Evolutionary conservation across 2,329 filamentous ascomycete genomes (phyloP).

Genomic region (Neonectria neomacrospora): DNA sequence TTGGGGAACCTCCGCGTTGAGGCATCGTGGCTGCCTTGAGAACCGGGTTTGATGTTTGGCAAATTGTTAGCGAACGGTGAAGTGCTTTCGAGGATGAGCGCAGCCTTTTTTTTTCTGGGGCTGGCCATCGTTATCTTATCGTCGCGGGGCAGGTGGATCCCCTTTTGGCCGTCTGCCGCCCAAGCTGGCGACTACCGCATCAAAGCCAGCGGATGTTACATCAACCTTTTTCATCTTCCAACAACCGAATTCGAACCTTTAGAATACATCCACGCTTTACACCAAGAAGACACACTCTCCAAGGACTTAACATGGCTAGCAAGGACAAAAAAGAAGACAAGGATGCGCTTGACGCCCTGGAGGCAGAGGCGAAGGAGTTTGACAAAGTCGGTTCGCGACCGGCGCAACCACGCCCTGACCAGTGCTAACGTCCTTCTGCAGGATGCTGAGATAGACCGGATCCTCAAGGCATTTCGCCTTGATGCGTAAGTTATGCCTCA

Average conservation of each 20-base stretch:
- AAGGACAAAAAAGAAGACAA: conserved; percentile 66
- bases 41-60: conserved; percentile 16
- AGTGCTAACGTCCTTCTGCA: conserved; percentile 51
- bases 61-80: conserved; percentile 21
- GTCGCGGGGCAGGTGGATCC: conserved; percentile 46
- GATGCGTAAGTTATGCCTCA: conserved; percentile 59
- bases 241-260: conserved; percentile 8
- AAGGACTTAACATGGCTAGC: conserved; percentile 49
- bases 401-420: conserved; percentile 27
- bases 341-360: conserved; percentile 83
- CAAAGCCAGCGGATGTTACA: conserved; percentile 4
- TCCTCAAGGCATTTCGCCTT: conserved; percentile 86
- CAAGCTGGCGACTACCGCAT: conserved; percentile 26
- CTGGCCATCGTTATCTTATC: conserved; percentile 53
- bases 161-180: conserved; percentile 4
- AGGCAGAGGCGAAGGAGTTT: conserved; percentile 88
- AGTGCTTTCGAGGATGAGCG: conserved; percentile 24
- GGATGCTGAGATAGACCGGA: conserved; percentile 96
- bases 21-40: conserved; percentile 64
- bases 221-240: conserved; percentile 20
- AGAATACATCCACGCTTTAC: neutral
- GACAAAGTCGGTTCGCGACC: conserved; percentile 72
- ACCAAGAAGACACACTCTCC: neutral
- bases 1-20: conserved; percentile 80
- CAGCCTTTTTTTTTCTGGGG: conserved; percentile 47